Conservation (phyloP, 768 basidiomycete genomes). For the Psilocybe tampanensis region DNA sequence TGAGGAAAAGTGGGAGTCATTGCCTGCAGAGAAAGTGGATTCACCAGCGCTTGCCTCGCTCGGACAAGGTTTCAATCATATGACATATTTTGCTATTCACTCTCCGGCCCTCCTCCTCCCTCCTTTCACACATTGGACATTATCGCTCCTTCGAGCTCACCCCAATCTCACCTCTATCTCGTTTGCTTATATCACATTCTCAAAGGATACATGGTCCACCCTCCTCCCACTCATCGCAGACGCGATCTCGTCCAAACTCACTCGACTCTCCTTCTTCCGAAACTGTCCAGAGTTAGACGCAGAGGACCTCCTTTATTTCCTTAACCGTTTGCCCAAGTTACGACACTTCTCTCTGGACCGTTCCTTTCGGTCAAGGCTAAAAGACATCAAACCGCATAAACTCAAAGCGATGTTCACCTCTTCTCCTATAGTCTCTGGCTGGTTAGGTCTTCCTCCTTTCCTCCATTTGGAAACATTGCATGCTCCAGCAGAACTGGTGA, state of each 20-base stretch:
- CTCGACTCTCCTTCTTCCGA: slow-evolving; percentile 16
- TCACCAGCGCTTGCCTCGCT: slow-evolving; percentile 4
- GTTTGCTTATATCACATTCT: slow-evolving; percentile 21
- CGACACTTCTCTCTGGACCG: slow-evolving; percentile 18
- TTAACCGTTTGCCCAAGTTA: slow-evolving; percentile 13
- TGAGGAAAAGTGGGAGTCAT: slow-evolving; percentile 8
- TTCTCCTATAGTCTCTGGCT: not conserved
- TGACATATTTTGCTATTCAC: slow-evolving; percentile 18
- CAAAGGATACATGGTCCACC: slow-evolving; percentile 16
- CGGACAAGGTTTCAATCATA: slow-evolving; percentile 7
- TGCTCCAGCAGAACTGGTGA: slow-evolving; percentile 17
- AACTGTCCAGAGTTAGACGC: slow-evolving; percentile 19
- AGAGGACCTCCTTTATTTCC: slow-evolving; percentile 17
- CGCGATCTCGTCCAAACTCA: slow-evolving; percentile 14
- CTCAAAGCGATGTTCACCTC: not conserved
- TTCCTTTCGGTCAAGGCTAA: slow-evolving; percentile 16
- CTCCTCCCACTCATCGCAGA: slow-evolving; percentile 20
- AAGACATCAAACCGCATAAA: not conserved
- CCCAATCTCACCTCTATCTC: slow-evolving; percentile 17
- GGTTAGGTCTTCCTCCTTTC: slow-evolving; percentile 1
- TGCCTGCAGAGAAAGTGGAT: slow-evolving; percentile 3
- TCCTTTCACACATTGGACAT: slow-evolving; percentile 23
- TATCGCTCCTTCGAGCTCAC: slow-evolving; percentile 17
- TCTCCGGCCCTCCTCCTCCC: slow-evolving; percentile 21
- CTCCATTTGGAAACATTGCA: slow-evolving; percentile 13